These are phyloP conservation scores for Xylaria sp. DNA, from an alignment of 2,329 filamentous ascomycete species.

Conservation along the genomic window DNA sequence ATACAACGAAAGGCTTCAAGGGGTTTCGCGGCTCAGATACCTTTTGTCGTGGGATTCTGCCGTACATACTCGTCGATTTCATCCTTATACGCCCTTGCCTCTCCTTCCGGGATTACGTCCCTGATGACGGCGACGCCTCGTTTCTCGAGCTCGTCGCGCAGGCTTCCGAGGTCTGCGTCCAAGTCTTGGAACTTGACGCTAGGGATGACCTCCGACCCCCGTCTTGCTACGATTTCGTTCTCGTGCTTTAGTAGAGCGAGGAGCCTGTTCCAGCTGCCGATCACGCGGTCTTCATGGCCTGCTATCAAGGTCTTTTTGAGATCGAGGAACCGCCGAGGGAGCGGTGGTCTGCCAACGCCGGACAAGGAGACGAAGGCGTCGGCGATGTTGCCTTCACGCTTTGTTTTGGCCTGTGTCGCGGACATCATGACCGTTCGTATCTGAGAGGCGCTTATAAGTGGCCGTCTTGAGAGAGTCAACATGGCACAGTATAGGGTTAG, in stretches of 20 bases:
- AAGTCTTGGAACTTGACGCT: constrained; percentile 52
- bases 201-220: constrained; percentile 55
- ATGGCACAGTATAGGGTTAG: neutral
- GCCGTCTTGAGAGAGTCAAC: constrained; percentile 7
- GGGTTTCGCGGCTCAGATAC: constrained; percentile 30
- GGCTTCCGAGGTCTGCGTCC: constrained; percentile 39
- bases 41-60: constrained; percentile 63
- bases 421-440: constrained; percentile 20
- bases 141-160: constrained; percentile 57
- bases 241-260: constrained; percentile 49
- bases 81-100: constrained; percentile 67
- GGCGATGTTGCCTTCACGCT: constrained; percentile 64
- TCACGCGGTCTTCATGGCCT: constrained; percentile 52
- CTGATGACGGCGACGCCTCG: constrained; percentile 66
- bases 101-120: constrained; percentile 64
- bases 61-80: constrained; percentile 67
- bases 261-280: constrained; percentile 52
- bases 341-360: constrained; percentile 45
- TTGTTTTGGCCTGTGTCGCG: constrained; percentile 32
- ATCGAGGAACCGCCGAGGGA: constrained; percentile 59
- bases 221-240: constrained; percentile 48
- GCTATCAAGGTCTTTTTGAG: constrained; percentile 57
- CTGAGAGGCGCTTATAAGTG: neutral
- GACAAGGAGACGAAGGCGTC: constrained; percentile 64
- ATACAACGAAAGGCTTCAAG: neutral